Evolutionary conservation across 768 basidiomycete species (phyloP).

Genomic region (Termitomyces sp.): DNA sequence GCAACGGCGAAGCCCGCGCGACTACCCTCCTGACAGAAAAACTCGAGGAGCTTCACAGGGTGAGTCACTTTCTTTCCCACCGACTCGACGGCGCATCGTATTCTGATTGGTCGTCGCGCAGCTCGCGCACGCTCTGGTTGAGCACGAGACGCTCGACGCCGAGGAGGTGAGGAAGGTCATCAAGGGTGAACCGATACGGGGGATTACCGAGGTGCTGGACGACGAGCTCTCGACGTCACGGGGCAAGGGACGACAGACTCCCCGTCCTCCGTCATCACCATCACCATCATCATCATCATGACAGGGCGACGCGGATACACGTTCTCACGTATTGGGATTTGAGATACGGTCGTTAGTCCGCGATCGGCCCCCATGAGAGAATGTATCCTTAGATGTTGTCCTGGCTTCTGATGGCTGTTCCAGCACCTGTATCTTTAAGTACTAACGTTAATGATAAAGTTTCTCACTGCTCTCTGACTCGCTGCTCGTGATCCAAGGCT

Average conservation of each 20-base stretch:
- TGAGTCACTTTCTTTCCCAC: slow-evolving; percentile 23
- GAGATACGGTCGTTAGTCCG: neutral
- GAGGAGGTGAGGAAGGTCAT: slow-evolving; percentile 87
- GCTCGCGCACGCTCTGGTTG: slow-evolving; percentile 89
- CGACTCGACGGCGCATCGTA: neutral
- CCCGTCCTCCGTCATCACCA: too few relatives aligned
- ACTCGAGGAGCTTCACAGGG: slow-evolving; percentile 72
- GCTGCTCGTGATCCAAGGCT: too few relatives aligned
- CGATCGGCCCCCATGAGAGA: neutral
- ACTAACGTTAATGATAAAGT: neutral
- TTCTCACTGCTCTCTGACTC: too few relatives aligned
- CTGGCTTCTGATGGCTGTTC: neutral
- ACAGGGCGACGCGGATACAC: neutral
- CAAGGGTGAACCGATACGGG: slow-evolving; percentile 74
- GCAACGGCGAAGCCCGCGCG: slow-evolving; percentile 65
- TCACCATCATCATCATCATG: neutral
- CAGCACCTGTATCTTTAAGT: slow-evolving; percentile 1
- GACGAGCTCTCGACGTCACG: slow-evolving; percentile 41
- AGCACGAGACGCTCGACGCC: slow-evolving; percentile 87
- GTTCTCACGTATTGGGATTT: neutral
- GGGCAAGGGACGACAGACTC: slow-evolving; percentile 14
- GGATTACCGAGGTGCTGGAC: slow-evolving; percentile 59
- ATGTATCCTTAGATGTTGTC: neutral
- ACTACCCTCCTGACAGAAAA: slow-evolving; percentile 56
- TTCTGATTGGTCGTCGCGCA: slow-evolving; percentile 21